Evolutionary conservation across 257 asterid genomes (phyloP).

Genomic region (Thymus mandschuricus): DNA sequence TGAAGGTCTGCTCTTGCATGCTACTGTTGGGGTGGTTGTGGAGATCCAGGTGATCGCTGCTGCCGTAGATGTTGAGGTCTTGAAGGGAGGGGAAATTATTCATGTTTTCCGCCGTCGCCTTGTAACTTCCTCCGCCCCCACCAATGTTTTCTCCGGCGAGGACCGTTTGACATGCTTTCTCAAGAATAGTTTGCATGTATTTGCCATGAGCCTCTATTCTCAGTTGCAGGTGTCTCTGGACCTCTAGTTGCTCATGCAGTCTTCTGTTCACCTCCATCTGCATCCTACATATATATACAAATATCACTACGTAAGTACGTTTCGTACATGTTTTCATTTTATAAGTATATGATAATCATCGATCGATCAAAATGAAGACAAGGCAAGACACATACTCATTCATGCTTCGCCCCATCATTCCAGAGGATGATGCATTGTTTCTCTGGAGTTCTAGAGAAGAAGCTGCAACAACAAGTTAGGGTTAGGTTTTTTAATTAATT

Average conservation of each 20-base stretch:
- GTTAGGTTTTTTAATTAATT: not conserved
- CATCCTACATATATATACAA: constrained; percentile 55
- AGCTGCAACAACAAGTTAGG: constrained; percentile 47
- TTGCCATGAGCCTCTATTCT: constrained; percentile 98
- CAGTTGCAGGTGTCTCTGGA: constrained; percentile 94
- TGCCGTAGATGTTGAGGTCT: constrained; percentile 83
- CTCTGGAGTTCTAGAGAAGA: constrained; percentile 86
- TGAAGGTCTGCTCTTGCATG: constrained; percentile 39
- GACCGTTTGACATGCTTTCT: constrained; percentile 89
- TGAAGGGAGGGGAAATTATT: constrained; percentile 73
- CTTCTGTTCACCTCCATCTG: constrained; percentile 98
- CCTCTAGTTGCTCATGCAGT: constrained; percentile 97
- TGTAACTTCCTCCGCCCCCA: constrained; percentile 41
- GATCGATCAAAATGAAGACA: too few relatives aligned
- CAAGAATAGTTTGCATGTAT: constrained; percentile 94
- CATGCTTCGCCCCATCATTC: constrained; percentile 90
- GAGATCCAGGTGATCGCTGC: constrained; percentile 41
- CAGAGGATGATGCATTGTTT: constrained; percentile 75
- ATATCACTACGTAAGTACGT: too few relatives aligned
- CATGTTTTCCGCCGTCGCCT: constrained; percentile 45
- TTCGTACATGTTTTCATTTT: too few relatives aligned
- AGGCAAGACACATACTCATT: constrained; percentile 64
- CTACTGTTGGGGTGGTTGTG: constrained; percentile 53
- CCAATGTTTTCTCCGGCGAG: constrained; percentile 77
- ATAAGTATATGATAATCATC: too few relatives aligned